Evolutionary conservation across 345 rosid genomes (phyloP).

Genomic region (Atalantia buxifolia): DNA sequence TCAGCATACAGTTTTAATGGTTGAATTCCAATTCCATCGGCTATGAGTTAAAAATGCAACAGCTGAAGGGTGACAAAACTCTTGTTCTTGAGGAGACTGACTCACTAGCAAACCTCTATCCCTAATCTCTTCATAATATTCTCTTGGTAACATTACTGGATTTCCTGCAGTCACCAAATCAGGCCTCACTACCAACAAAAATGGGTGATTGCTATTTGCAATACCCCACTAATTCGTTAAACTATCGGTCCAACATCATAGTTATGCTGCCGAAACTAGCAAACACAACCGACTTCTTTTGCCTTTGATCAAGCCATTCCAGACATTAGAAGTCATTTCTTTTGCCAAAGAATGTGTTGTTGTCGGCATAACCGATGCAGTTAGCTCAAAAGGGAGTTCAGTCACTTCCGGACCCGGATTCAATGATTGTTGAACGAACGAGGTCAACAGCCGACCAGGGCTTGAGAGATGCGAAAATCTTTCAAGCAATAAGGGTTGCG

Average conservation of each 20-base stretch:
- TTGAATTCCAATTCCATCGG: conserved; percentile 16
- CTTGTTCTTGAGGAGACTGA: conserved; percentile 16
- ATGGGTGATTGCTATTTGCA: conserved; percentile 15
- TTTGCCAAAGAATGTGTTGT: too few relatives aligned
- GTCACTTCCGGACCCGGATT: too few relatives aligned
- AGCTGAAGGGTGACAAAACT: conserved; percentile 4
- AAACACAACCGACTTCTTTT: neutral
- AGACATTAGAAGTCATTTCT: too few relatives aligned
- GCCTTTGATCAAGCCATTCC: neutral
- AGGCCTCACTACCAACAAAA: conserved; percentile 23
- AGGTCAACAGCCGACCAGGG: too few relatives aligned
- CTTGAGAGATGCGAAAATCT: too few relatives aligned
- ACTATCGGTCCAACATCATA: neutral
- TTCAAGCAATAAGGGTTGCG: neutral
- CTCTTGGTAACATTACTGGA: neutral
- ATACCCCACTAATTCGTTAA: conserved; percentile 20
- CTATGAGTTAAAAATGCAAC: conserved; percentile 19
- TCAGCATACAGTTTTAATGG: neutral
- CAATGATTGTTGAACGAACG: too few relatives aligned
- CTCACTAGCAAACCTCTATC: conserved; percentile 12
- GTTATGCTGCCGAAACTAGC: neutral
- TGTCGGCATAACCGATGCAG: too few relatives aligned
- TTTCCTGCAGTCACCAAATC: conserved; percentile 10
- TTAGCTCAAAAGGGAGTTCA: too few relatives aligned
- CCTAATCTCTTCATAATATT: conserved; percentile 7